Base-by-base conservation (phyloP, 2,329 filamentous ascomycete species). In the Chaetomiaceae sp. region DNA sequence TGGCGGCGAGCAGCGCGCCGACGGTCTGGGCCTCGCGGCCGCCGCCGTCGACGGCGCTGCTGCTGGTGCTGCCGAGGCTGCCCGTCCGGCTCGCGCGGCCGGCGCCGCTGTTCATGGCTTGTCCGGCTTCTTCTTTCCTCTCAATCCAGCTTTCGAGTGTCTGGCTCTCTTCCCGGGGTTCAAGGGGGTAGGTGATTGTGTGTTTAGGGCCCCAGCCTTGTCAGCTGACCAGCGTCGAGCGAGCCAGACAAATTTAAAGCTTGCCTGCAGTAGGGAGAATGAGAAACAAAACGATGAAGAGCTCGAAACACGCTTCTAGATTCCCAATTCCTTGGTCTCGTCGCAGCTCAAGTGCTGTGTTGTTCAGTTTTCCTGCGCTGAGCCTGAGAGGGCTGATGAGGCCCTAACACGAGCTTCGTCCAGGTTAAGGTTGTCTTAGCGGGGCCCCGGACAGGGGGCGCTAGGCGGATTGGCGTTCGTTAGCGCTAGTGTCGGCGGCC, bases 1-100 rank as follows among this genome's bases (percentile, higher is more conserved):
- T 78, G 63, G 68, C 68, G 58, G 76, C 76, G 61, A 81, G 73
- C 58, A 79, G 69, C 54, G 72, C 71, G 58, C 78, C 78, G 59
- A 81, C 75, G 75, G 61, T 77, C 72, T 52, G 45, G 38, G 38
- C 14, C 29, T 50, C 41, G 42, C 36, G 38, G 39, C 20, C 30
- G 39, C 33, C 33, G 35, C 12, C n/a, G 24, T 26, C n/a, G 32
- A 36, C 18, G 37, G 7, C 38, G 42, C 39, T 49, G 32, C 35
- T 27, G 40, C 34, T 20, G 20, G 19, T 17, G 22, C 44, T 38
- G 40, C 40, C 36, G 14, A 29, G 11, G 37, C 41, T 55, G 49
- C 49, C 42, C 36, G 51, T 49, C 38, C 49, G 26, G 38, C 48
- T 47, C 42, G 37, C 37, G 50, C 47, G 41, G 46, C 34, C 37